A percentile compares a stretch with the other conserved stretches of the same genome.
phyloP scores from a whole-genome alignment of 139 green algal species.

The Chara braunii region DNA sequence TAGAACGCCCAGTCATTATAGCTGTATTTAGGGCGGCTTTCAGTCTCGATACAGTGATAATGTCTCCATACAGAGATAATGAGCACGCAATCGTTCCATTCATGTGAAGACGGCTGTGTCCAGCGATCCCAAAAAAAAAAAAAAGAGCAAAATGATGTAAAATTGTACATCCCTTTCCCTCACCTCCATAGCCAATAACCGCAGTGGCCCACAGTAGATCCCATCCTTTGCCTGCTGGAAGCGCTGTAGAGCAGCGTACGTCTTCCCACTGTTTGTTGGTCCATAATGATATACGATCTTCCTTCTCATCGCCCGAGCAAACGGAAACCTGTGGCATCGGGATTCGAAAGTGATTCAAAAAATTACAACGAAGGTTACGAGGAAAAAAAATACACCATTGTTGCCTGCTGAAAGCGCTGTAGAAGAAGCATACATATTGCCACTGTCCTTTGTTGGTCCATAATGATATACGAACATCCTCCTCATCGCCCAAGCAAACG shows the following conservation, averaged over 20 bases:
- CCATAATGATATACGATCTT: conserved; percentile 83
- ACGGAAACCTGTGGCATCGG: conserved; percentile 51
- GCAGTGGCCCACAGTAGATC: conserved; percentile 87
- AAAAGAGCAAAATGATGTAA: too few relatives aligned
- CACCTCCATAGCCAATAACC: conserved; percentile 89
- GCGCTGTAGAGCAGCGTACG: conserved; percentile 66
- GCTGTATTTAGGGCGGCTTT: too few relatives aligned
- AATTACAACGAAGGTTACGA: neutral
- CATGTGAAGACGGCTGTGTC: too few relatives aligned
- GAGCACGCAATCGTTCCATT: too few relatives aligned
- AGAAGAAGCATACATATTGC: neutral
- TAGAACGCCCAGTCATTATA: too few relatives aligned
- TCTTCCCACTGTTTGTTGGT: conserved; percentile 96
- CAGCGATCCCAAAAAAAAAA: too few relatives aligned
- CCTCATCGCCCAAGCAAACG: neutral
- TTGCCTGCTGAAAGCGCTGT: neutral
- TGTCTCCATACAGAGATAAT: too few relatives aligned
- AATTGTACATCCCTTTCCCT: conserved; percentile 42
- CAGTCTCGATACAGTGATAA: too few relatives aligned
- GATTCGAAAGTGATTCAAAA: too few relatives aligned
- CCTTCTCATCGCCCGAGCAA: conserved; percentile 68
- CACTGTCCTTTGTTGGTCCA: neutral
- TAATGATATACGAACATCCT: neutral
- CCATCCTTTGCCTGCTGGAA: conserved; percentile 47
- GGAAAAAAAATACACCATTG: neutral